Evolutionary conservation across 768 basidiomycete genomes (phyloP), one percentile per base, ranked within the genome.

Genomic region (Cyclocybe cylindracea): DNA sequence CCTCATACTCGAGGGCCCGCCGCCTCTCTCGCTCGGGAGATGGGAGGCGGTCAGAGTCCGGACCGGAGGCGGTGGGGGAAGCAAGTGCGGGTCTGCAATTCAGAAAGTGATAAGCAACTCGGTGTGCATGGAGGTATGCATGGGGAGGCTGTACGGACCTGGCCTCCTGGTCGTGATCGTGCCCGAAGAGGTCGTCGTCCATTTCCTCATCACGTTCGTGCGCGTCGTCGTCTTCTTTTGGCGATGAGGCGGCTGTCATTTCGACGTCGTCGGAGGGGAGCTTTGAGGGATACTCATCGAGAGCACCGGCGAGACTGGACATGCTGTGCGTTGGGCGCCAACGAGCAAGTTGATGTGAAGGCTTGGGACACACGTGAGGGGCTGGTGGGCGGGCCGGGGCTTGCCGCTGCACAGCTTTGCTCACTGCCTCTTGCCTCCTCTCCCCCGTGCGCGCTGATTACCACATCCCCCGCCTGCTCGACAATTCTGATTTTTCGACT

Each of bases 1-100:
- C 91, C 60, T 79, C 82, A 64, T 94, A 94, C 68, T 94, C 91
- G 57, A 94, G 66, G 2, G 83, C 84, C 60, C 82, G 83, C 57
- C 91, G 76, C 38, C 78, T 71, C 79, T 89, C 66, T 68, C 76
- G 58, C 80, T 80, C 78, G 29, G 74, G 77, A 40, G 89, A 82
- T 32, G 91, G 71, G 13, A 84, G 74, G 46, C 75, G 69, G 53
- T 90, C 91, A n/a, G 80, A 85, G n/a, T 77, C 80, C 29, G 72
- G 77, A 10, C 69, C 79, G 39, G 84, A 85, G 32, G 72, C 70
- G 43, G 74, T 74, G 29, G 81, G 78, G 32, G 78, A 77, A 55
- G 71, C 63, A 42, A 66, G 63, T 36, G 65, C 70, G 14, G 38
- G 52, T 14, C 56, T 59, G 65, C 53, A 56, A 58, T 57, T 49